Evolutionary conservation across 768 basidiomycete species (phyloP).

Genomic region (Hericium alpestre): DNA sequence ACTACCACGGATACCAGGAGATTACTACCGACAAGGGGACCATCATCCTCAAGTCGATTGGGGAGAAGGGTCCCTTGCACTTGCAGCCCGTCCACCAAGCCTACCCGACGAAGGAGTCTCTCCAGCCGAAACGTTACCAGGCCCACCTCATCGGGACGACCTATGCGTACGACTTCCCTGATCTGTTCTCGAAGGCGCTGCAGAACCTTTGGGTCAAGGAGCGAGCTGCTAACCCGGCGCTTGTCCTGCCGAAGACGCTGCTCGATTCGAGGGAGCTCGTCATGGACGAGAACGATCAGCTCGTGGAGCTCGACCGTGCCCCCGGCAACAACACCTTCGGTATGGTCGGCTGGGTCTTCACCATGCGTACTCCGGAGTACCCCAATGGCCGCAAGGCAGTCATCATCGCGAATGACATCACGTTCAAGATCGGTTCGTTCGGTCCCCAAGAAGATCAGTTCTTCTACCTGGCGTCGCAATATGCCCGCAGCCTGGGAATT

Average conservation of each 20-base stretch:
- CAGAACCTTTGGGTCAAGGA: slow-evolving; percentile 85
- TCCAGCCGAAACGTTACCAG: slow-evolving; percentile 98
- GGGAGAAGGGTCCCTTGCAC: slow-evolving; percentile 93
- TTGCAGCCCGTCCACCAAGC: slow-evolving; percentile 88
- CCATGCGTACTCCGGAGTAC: slow-evolving; percentile 83
- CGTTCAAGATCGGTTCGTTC: slow-evolving; percentile 96
- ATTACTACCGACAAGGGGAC: slow-evolving; percentile 93
- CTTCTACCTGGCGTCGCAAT: slow-evolving; percentile 91
- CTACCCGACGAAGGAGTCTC: slow-evolving; percentile 94
- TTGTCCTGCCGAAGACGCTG: slow-evolving; percentile 66
- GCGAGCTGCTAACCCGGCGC: slow-evolving; percentile 48
- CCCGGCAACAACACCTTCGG: slow-evolving; percentile 92
- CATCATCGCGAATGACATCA: slow-evolving; percentile 96
- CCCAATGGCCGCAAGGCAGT: slow-evolving; percentile 80
- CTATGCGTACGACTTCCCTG: slow-evolving; percentile 99
- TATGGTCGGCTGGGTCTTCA: slow-evolving; percentile 98
- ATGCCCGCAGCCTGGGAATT: slow-evolving; percentile 78
- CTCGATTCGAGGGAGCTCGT: slow-evolving; percentile 86
- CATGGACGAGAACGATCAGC: slow-evolving; percentile 84
- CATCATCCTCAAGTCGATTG: slow-evolving; percentile 94
- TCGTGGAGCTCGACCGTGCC: slow-evolving; percentile 82
- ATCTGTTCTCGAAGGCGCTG: slow-evolving; percentile 93
- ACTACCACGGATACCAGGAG: slow-evolving; percentile 97
- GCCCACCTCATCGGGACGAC: slow-evolving; percentile 97
- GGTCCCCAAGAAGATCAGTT: slow-evolving; percentile 92